phyloP scores from a whole-genome alignment of 352 stramenopile species.

The Phytophthora tubulina region DNA sequence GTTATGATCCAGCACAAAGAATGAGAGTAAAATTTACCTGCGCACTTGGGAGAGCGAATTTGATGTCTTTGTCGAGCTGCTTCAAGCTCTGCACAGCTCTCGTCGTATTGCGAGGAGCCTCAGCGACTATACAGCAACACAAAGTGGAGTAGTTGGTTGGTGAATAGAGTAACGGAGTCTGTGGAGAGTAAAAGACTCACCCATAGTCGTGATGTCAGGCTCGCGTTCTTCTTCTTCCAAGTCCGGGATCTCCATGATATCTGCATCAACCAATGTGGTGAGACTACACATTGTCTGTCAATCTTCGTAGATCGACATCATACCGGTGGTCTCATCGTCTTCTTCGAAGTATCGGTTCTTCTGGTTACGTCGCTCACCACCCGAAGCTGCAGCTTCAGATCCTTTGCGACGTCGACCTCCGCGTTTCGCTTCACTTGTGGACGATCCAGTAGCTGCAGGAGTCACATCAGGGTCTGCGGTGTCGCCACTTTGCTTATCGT shows the following conservation, averaged over 20 bases:
- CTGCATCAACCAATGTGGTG: slow-evolving; percentile 30
- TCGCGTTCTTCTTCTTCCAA: slow-evolving; percentile 86
- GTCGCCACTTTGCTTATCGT: slow-evolving; percentile 35
- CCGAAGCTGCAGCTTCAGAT: slow-evolving; percentile 38
- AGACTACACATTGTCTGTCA: not conserved
- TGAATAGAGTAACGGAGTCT: not conserved
- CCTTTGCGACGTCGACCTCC: slow-evolving; percentile 67
- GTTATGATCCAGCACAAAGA: not conserved
- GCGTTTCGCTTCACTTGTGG: slow-evolving; percentile 59
- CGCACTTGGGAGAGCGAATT: slow-evolving; percentile 72
- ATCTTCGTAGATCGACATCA: not conserved
- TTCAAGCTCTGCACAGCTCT: slow-evolving; percentile 79
- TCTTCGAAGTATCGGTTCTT: slow-evolving; percentile 86
- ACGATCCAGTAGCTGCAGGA: slow-evolving; percentile 19
- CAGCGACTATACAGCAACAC: slow-evolving; percentile 52
- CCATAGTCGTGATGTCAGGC: slow-evolving; percentile 71
- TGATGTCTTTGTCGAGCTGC: slow-evolving; percentile 82
- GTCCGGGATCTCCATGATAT: slow-evolving; percentile 85
- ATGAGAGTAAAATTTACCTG: slow-evolving; percentile 36
- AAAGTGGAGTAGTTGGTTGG: not conserved
- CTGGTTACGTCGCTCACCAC: slow-evolving; percentile 48
- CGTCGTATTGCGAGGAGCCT: slow-evolving; percentile 80
- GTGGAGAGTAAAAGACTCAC: slow-evolving; percentile 1
- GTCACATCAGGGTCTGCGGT: slow-evolving; percentile 18
- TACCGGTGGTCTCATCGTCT: slow-evolving; percentile 69